A percentile compares a stretch with the other conserved stretches of the same genome.
These are phyloP conservation scores for Rhizophagus sp. DNA, from an alignment of 192 early-diverging fungal genomes.

Conservation along the genomic window DNA sequence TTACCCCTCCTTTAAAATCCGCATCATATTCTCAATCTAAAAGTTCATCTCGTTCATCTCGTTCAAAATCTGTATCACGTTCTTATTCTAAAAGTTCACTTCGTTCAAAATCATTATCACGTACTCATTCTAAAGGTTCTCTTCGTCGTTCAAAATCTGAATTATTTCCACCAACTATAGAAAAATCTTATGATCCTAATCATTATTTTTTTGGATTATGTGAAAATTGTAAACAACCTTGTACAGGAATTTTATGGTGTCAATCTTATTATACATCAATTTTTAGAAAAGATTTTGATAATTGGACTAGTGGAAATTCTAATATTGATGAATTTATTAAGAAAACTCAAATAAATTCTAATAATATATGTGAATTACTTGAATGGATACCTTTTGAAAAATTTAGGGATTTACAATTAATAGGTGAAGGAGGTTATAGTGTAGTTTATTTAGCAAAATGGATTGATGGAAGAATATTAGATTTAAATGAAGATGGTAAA, in stretches of 20 bases:
- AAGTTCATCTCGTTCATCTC: too few species aligned
- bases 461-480: not conserved
- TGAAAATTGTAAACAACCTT: not conserved
- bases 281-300: not conserved
- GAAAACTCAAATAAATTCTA: not conserved
- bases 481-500: not conserved
- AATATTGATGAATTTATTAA: not conserved
- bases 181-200: not conserved
- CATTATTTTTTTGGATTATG: not conserved
- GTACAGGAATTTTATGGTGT: not conserved
- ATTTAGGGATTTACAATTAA: not conserved
- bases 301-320: not conserved
- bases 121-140: too few species aligned
- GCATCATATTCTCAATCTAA: too few species aligned
- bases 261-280: not conserved
- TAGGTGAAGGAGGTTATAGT: conserved; percentile 1
- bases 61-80: too few species aligned
- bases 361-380: not conserved
- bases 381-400: conserved; percentile 19
- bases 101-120: too few species aligned
- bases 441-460: not conserved
- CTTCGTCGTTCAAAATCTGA: too few species aligned
- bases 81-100: too few species aligned
- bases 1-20: too few species aligned
- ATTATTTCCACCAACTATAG: not conserved